Conservation (phyloP, 495 filamentous ascomycete species). For the Sporormia fimetaria region DNA sequence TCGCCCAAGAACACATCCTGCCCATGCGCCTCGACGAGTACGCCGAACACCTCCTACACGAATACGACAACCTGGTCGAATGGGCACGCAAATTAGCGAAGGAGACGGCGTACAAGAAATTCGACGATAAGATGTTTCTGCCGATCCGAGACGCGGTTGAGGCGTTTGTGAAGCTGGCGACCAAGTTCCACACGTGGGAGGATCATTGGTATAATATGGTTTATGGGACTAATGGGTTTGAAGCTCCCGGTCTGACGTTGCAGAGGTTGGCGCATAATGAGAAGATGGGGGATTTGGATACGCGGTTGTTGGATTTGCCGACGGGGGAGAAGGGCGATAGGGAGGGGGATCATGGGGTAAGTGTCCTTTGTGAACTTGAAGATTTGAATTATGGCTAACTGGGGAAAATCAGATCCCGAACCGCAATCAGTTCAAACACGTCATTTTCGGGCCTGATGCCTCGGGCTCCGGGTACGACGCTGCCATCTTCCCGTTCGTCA, state of each 20-base stretch:
- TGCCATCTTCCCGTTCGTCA: constrained; percentile 71
- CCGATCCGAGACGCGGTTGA: constrained; percentile 49
- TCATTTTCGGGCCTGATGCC: constrained; percentile 70
- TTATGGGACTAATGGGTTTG: constrained; percentile 54
- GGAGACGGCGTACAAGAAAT: constrained; percentile 34
- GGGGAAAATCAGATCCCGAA: constrained; percentile 56
- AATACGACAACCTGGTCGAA: constrained; percentile 56
- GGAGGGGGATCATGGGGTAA: constrained; percentile 45
- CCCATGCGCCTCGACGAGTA: constrained; percentile 79
- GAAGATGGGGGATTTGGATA: constrained; percentile 64
- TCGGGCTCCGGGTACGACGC: constrained; percentile 62
- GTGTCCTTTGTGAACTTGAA: constrained; percentile 22
- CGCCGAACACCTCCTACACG: constrained; percentile 46
- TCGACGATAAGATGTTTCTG: constrained; percentile 39
- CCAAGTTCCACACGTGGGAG: constrained; percentile 62
- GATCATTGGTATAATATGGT: constrained; percentile 57
- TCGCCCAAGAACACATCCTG: constrained; percentile 66
- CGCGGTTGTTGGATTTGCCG: constrained; percentile 61
- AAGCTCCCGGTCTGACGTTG: constrained; percentile 51
- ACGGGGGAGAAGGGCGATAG: constrained; percentile 42
- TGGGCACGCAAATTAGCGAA: constrained; percentile 38
- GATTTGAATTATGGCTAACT: constrained; percentile 1
- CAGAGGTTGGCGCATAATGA: constrained; percentile 50
- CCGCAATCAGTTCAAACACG: constrained; percentile 88
- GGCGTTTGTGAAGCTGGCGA: constrained; percentile 47